A percentile compares a stretch with the other conserved stretches of the same genome.
These are phyloP conservation scores for Suhomyces sp. DNA, from an alignment of 805 yeast species.

Conservation along the genomic window DNA sequence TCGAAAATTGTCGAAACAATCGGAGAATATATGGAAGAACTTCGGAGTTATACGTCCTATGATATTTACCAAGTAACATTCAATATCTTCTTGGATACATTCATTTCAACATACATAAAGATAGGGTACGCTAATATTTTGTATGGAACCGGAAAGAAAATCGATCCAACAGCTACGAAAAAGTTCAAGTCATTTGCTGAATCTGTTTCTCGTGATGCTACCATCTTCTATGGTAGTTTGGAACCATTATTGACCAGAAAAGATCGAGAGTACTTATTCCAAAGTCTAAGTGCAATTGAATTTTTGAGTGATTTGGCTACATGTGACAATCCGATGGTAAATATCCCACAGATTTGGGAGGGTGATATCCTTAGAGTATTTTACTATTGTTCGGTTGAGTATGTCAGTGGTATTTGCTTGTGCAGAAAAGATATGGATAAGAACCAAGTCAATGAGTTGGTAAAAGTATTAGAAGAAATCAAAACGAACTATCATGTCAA, in stretches of 20 bases:
- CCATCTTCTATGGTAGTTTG: conserved; percentile 36
- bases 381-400: conserved; percentile 74
- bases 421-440: conserved; percentile 47
- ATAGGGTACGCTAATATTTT: conserved; percentile 42
- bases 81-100: conserved; percentile 36
- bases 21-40: conserved; percentile 70
- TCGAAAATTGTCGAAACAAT: conserved; percentile 68
- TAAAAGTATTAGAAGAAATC: conserved; percentile 27
- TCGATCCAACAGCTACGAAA: conserved; percentile 38
- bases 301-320: conserved; percentile 40
- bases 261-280: conserved; percentile 38
- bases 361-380: conserved; percentile 57
- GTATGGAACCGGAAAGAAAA: conserved; percentile 42
- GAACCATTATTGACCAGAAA: conserved; percentile 40
- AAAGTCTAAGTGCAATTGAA: conserved; percentile 42
- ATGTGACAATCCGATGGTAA: conserved; percentile 33
- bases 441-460: conserved; percentile 25
- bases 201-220: conserved; percentile 38
- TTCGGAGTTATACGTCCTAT: conserved; percentile 46
- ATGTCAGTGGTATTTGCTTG: conserved; percentile 63
- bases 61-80: conserved; percentile 42
- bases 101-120: conserved; percentile 37
- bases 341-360: conserved; percentile 52
- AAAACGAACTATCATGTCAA: conserved; percentile 31
- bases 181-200: conserved; percentile 39